These are phyloP conservation scores for Populus deltoides DNA, from an alignment of 345 rosid genomes.

Conservation along the genomic window DNA sequence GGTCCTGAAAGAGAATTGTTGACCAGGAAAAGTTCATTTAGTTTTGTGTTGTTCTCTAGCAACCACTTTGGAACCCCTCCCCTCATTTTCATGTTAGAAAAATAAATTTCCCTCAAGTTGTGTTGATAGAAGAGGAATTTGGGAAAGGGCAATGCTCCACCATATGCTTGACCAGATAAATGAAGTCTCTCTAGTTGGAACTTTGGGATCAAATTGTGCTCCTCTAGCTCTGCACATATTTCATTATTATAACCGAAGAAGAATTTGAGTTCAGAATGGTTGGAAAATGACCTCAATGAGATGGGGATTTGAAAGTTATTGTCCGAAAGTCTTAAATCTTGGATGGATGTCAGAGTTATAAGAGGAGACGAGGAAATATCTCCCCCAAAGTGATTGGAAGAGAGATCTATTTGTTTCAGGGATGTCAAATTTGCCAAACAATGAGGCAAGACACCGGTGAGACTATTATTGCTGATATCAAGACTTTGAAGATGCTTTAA, in stretches of 20 bases:
- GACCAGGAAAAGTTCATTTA: not conserved
- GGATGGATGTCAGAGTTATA: not conserved
- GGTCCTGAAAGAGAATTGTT: not conserved
- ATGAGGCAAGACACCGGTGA: not conserved
- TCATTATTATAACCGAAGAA: too few species aligned
- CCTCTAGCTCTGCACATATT: too few species aligned
- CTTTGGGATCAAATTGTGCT: too few species aligned
- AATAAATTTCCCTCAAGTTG: not conserved
- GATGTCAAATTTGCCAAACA: not conserved
- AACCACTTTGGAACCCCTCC: conserved; percentile 27
- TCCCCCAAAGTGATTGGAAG: not conserved
- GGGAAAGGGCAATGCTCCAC: not conserved
- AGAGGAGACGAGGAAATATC: not conserved
- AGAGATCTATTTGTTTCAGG: not conserved
- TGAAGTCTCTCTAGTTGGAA: not conserved
- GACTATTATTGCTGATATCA: not conserved
- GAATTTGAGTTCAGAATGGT: not conserved
- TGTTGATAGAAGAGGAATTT: not conserved
- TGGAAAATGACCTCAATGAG: not conserved
- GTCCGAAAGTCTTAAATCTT: not conserved
- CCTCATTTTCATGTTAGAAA: not conserved
- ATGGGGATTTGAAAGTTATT: not conserved
- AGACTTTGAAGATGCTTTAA: not conserved
- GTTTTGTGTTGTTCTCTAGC: conserved; percentile 22
- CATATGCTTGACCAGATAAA: not conserved